Conservation (phyloP, 257 asterid species). For the Solanum chiquidenum region DNA sequence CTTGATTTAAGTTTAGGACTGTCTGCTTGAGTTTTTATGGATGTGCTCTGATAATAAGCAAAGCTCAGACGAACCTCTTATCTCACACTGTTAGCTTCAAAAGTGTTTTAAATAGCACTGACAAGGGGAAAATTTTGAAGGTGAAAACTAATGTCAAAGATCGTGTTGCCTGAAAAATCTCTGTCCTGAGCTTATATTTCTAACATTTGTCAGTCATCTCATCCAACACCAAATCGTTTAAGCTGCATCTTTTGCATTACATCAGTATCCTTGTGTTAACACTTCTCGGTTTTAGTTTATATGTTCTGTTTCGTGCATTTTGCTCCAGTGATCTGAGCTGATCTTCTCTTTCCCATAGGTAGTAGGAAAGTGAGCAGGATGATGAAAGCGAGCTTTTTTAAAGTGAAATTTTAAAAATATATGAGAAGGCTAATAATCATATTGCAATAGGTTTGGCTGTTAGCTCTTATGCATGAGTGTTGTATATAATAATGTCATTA, state of each 20-base stretch:
- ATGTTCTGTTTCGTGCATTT: not conserved
- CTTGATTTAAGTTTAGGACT: not conserved
- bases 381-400: not conserved
- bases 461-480: not conserved
- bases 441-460: not conserved
- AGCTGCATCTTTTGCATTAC: not conserved
- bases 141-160: not conserved
- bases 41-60: not conserved
- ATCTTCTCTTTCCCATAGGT: not conserved
- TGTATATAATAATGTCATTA: not conserved
- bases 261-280: not conserved
- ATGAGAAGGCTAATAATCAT: not conserved
- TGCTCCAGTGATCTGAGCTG: not conserved
- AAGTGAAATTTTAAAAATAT: not conserved
- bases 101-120: not conserved
- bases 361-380: not conserved
- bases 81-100: not conserved
- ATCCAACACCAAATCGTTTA: not conserved
- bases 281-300: not conserved
- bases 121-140: not conserved
- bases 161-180: not conserved
- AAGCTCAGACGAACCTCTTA: not conserved
- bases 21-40: not conserved
- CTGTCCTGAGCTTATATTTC: not conserved
- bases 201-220: not conserved